Evolutionary conservation across 345 rosid species (phyloP), one percentile per base, ranked within the genome.

Genomic region (Bruguiera sexangula): DNA sequence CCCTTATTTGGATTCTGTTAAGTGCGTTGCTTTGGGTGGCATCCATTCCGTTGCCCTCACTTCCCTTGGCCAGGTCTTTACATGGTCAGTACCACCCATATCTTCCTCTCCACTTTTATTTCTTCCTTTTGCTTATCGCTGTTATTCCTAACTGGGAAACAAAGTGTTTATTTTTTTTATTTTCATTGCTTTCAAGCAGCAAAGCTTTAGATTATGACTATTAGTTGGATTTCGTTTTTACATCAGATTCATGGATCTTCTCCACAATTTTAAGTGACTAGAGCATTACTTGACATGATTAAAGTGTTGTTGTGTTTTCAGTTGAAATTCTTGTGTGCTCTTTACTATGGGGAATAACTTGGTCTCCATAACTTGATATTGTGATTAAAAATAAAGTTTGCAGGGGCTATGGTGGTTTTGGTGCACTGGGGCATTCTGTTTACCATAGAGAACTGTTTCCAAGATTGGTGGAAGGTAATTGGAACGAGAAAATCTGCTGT

Each of bases 341-440:
- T 43, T 43, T 43, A 43, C 50, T 3, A 15, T 43, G 50, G 50
- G 50, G 50, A 43, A 43, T 43, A 43, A 43, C 50, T 43, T 43
- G 50, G 50, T 43, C 50, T 13, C 8, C 7, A 65, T 65, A 54
- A 63, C 39, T 52, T 78, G 74, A 66, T 68, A 64, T 61, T 65
- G 36, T 79, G 37, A 65, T 46, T 75, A 65, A 63, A 78, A 75
- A 73, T 83, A 83, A 85, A 92, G 92, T 74, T 76, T 79, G 65
- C 85, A 90, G 96, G 97, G 97, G 97, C 26, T 89, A 92, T 82
- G 99, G 96, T 26, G 97, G 99, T 46, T 92, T 95, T 81, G 97
- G 97, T 74, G 97, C 99, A 5, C 87, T 92, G 63, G 96, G 99
- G 2, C 99, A 95, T 79, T 77, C 83, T 30, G 97, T 95, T 78